These are phyloP conservation scores for Globisporangium viniferum DNA, from an alignment of 352 stramenopile species.

Conservation along the genomic window DNA sequence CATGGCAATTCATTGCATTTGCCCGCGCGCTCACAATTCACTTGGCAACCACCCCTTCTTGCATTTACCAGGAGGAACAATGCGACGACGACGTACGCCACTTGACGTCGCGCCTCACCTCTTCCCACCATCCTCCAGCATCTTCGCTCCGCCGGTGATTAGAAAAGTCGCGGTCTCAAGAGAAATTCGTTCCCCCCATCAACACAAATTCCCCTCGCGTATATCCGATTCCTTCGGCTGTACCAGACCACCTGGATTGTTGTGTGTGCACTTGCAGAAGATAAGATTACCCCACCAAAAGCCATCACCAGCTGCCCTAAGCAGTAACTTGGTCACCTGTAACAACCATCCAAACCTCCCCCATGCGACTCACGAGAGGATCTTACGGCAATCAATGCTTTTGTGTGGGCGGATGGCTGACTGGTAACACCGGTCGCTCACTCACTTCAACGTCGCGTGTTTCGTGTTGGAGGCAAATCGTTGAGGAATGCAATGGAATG, in stretches of 20 bases:
- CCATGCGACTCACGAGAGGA: background rate
- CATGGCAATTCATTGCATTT: background rate
- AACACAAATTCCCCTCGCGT: background rate
- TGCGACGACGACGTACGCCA: background rate
- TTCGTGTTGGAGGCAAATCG: background rate
- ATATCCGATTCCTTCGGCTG: background rate
- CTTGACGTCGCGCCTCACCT: background rate
- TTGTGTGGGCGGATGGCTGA: background rate
- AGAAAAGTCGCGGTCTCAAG: background rate
- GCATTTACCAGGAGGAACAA: background rate
- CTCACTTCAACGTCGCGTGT: background rate
- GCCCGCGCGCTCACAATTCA: background rate
- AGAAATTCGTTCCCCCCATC: background rate
- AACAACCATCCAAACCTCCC: background rate
- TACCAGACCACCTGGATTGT: background rate
- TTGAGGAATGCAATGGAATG: background rate
- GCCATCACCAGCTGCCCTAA: background rate
- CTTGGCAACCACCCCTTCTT: background rate
- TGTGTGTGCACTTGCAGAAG: background rate
- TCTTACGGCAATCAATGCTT: background rate
- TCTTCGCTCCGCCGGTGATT: background rate
- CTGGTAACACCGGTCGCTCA: background rate
- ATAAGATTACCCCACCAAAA: background rate
- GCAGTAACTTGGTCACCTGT: background rate
- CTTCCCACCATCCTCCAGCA: background rate